A percentile compares a stretch with the other conserved stretches of the same genome.
Evolutionary conservation across 257 asterid species (phyloP).

Genomic region (Nicotiana benthamiana): DNA sequence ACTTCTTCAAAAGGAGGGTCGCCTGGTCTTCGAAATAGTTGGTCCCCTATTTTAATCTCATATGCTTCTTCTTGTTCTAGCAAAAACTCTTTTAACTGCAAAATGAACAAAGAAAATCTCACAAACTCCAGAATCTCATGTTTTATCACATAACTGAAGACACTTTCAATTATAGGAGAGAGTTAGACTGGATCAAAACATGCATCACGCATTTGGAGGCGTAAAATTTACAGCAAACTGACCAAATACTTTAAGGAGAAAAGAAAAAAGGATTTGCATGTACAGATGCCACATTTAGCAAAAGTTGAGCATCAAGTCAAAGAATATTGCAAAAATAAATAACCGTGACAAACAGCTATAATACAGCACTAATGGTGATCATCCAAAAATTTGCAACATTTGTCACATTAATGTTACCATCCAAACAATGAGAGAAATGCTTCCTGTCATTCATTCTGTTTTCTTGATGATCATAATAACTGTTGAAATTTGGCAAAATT

Average conservation of each 20-base stretch:
- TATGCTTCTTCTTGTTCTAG: conserved; percentile 78
- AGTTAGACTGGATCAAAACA: not conserved
- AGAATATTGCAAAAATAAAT: not conserved
- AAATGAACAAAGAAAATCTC: not conserved
- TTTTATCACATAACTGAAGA: not conserved
- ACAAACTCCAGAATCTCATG: not conserved
- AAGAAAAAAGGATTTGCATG: not conserved
- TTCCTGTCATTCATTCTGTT: not conserved
- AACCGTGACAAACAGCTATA: not conserved
- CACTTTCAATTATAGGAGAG: not conserved
- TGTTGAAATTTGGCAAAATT: too few relatives aligned
- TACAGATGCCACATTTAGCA: not conserved
- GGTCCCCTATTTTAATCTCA: conserved; percentile 84
- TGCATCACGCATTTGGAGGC: not conserved
- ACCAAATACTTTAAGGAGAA: too few relatives aligned
- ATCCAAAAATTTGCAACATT: not conserved
- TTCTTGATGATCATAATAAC: not conserved
- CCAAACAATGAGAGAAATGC: not conserved
- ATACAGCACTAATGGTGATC: not conserved
- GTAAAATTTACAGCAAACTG: not conserved
- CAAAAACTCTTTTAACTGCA: conserved; percentile 67
- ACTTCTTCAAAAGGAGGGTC: conserved; percentile 83
- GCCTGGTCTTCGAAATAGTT: conserved; percentile 63
- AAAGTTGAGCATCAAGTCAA: not conserved
- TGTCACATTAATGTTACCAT: not conserved